Evolutionary conservation across 805 yeast genomes (phyloP), one percentile per base, ranked within the genome.

Genomic region (Kregervanrija delftensis): DNA sequence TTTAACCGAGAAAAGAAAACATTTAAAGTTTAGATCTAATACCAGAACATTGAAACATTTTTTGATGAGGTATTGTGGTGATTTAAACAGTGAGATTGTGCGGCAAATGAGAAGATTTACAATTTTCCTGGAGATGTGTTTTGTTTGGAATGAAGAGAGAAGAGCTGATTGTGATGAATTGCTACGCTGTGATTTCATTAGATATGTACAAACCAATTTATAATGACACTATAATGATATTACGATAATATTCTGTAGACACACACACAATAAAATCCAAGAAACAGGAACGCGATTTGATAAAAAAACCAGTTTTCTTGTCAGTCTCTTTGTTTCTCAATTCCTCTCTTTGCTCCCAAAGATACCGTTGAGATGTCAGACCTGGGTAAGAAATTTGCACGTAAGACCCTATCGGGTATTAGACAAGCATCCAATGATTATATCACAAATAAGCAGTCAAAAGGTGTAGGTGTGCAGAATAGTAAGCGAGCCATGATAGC

Each of bases 71-170:
- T 34, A 44, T 15, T 35, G 42, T n/a, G 37, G 44, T 37, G 44
- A 35, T 5, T 38, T 46, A 35, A 52, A 51, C 17, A 33, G 37
- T 3, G 14, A 13, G 16, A 15, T 14, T 12, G 11, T 30, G 39
- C 12, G 30, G 35, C 37, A 41, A 15, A n/a, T 35, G 30, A 39
- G 28, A 12, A 33, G 30, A 22, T 65, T 68, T 43, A 45, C 56
- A 2, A 54, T 51, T 1, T 60, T 66, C 40, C 40, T 67, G 6
- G 51, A 52, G 13, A 48, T 49, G 15, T 63, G 65, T 41, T 55
- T 70, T 38, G 55, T 54, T 3, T 69, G 73, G 66, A 61, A 61
- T 49, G 65, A 66, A n/a, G 37, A 42, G n/a, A 56, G 57, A 33
- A 44, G 76, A 46, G 35, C 47, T 5, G 11, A 22, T 22, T 22